Base-by-base conservation (phyloP, 768 basidiomycete species). In the Xerocomellus chrysenteron region DNA sequence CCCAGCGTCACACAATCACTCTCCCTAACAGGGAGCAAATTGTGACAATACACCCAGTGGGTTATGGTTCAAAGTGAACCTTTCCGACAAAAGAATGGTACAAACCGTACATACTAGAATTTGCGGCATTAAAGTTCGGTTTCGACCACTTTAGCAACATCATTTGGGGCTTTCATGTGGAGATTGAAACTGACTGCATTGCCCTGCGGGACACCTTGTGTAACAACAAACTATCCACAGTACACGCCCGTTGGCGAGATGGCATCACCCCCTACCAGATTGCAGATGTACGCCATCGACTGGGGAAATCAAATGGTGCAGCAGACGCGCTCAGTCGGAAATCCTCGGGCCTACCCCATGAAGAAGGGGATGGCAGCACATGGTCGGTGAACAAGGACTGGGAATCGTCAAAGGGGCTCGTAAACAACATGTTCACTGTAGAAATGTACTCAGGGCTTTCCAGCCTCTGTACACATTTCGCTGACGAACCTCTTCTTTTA, bases 101-200 rank as follows among this genome's bases (percentile, higher is more conserved):
- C 58, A 63, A 65, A 50, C 75, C 74, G 0, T 76, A 68, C 37
- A 11, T 76, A 0, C 59, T 75, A 0, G 73, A 78, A 47, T 76
- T 77, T 30, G 28, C 28, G 4, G 7, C 28, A 30, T 7, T 30
- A 7, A 30, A 30, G 7, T 30, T 30, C 7, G 28, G 7, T 30
- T 30, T 30, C 3, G 28, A 30, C 7, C 28, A 30, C 28, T 30
- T 30, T 7, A 30, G 28, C 7, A 7, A 30, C 28, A 30, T 7
- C 28, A 30, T 30, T 7, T 30, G 28, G 28, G 28, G 7, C 7
- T 30, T 30, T 30, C 28, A 30, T 30, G 50, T 77, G 0, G 67
- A 74, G 41, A n/a, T n/a, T n/a, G n/a, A n/a, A n/a, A n/a, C n/a
- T n/a, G n/a, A n/a, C n/a, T n/a, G n/a, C n/a, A n/a, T 14, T 73